Evolutionary conservation across 169 alveolate genomes (phyloP).

Genomic region (Perkinsus marinus): DNA sequence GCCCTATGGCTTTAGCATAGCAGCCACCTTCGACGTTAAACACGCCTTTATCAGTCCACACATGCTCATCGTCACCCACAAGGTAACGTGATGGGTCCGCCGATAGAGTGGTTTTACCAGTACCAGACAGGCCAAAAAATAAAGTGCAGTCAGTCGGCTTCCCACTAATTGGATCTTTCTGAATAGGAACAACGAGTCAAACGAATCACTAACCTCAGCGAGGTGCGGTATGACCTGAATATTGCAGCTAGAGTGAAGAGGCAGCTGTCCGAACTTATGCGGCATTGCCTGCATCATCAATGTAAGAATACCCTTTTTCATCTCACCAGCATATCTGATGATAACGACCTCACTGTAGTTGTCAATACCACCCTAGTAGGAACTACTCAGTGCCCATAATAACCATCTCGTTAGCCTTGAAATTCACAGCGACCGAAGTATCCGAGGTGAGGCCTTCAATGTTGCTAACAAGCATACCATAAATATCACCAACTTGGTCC

Average conservation of each 20-base stretch:
- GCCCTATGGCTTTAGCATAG: constrained; percentile 78
- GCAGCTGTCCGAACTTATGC: constrained; percentile 67
- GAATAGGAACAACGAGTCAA: no score
- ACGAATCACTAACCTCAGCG: no score
- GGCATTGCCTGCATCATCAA: constrained; percentile 7
- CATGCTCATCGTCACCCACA: constrained; percentile 86
- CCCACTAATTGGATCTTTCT: no score
- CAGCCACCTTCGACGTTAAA: constrained; percentile 89
- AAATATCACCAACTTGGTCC: neutral
- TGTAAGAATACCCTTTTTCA: constrained; percentile 88
- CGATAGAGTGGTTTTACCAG: constrained; percentile 82
- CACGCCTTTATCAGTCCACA: constrained; percentile 67
- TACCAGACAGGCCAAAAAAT: constrained; percentile 73
- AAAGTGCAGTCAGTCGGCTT: constrained; percentile 29
- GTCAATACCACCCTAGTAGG: no score
- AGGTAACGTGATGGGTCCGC: constrained; percentile 73
- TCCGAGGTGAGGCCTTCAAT: constrained; percentile 62
- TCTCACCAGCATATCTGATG: constrained; percentile 96
- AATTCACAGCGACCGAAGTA: constrained; percentile 75
- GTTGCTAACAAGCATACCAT: neutral
- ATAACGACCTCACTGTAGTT: no score
- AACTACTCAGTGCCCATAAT: constrained; percentile 88
- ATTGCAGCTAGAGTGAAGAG: constrained; percentile 92
- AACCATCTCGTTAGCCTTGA: constrained; percentile 71
- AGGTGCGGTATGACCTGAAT: no score